Base-by-base conservation (phyloP, 805 yeast species). In the Danielia reshetovae region DNA sequence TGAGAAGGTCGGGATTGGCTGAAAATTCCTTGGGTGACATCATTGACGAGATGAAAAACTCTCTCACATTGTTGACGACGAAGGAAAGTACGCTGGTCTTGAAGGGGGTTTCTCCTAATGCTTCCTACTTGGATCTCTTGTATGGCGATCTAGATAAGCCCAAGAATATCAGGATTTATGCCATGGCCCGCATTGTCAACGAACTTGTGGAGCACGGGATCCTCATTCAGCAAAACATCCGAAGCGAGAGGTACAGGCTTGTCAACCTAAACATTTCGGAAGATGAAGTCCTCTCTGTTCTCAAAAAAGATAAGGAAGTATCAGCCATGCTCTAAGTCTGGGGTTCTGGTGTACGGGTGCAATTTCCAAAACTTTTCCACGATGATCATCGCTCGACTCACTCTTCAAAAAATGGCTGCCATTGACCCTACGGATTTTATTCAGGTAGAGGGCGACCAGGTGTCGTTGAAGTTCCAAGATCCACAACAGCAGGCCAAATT, bases 151-250 rank as follows among this genome's bases (percentile, higher is more conserved):
- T 51, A 57, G 12, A 39, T 57, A 18, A 61, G 59, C 21, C 46
- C 61, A 11, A 31, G 4, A 57, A 66, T 2, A 59, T 78, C 1
- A 65, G 90, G 37, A 65, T 83, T 18, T 65, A 68, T 17, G 80
- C 85, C 4, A 74, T 85, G 46, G 72, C 73, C 24, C 75, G 65
- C 34, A 69, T 85, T 1, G 49, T 88, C 6, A 68, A 70, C 30
- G 94, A 87, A 48, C 62, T 90, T 36, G 75, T 77, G 10, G 96
- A 88, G 36, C 77, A 80, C 28, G 97, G 97, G 0, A 62, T 90
- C 5, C 42, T 93, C 2, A 63, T 77, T 3, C 81, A 77, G 48
- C 94, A 85, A 51, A 74, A 74, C 30, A 63, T 75, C 38, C 73
- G 72, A 31, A 80, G 87, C 18, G 94, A 85, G 49, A 68, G 96